A percentile compares a stretch with the other conserved stretches of the same genome.
These are phyloP conservation scores for Leccinum rimulosum DNA, from an alignment of 768 basidiomycete species.

Conservation along the genomic window DNA sequence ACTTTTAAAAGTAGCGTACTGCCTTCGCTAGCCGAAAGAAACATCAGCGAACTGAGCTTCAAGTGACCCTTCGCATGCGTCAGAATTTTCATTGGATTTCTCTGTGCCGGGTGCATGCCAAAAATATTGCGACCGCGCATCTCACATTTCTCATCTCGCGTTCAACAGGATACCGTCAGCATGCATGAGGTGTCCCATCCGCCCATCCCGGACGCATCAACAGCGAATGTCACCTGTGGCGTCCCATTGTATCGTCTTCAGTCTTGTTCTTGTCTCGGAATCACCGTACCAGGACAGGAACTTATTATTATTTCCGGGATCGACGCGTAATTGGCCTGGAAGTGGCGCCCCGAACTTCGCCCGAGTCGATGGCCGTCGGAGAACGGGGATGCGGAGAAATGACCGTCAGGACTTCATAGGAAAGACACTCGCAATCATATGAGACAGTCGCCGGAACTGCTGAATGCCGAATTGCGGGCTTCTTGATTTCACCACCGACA, in stretches of 20 bases:
- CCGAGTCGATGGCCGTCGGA: not conserved
- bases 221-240: not conserved
- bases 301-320: not conserved
- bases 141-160: not conserved
- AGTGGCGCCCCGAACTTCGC: not conserved
- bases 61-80: too few species aligned
- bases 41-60: not conserved
- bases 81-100: not conserved
- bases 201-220: not conserved
- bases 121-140: not conserved
- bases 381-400: not conserved
- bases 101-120: not conserved
- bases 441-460: conserved; percentile 5
- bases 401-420: too few species aligned
- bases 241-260: not conserved
- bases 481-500: conserved; percentile 4
- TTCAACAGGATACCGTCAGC: not conserved
- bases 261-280: conserved; percentile 1
- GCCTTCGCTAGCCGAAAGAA: not conserved
- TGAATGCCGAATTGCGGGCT: conserved; percentile 4
- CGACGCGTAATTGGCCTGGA: not conserved
- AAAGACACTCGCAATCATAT: not conserved
- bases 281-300: not conserved
- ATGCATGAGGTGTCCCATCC: not conserved
- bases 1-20: not conserved